Conservation (phyloP, 2,329 filamentous ascomycete genomes). For the Cercospora canescens region DNA sequence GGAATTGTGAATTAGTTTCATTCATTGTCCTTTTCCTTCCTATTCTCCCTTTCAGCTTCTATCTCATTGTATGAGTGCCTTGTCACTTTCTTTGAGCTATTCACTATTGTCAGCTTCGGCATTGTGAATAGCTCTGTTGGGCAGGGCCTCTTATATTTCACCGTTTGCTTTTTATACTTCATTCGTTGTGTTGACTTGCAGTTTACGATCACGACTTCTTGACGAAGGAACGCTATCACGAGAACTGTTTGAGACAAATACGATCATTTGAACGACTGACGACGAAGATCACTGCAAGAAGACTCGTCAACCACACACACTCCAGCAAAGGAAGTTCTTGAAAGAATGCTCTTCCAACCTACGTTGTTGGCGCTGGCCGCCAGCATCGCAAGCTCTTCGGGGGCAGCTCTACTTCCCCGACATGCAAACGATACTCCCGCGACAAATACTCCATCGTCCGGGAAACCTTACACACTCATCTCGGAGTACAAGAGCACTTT, state of each 20-base stretch:
- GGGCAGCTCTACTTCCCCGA: constrained; percentile 12
- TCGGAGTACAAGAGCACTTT: constrained; percentile 34
- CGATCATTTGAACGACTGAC: neutral
- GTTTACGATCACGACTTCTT: neutral
- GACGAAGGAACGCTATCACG: neutral
- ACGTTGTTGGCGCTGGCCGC: constrained; percentile 13
- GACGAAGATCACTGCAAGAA: neutral
- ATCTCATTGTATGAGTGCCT: constrained; percentile 1
- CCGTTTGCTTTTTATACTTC: neutral
- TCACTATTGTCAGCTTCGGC: neutral
- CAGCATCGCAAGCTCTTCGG: constrained; percentile 6
- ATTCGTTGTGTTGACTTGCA: neutral
- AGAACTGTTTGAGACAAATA: neutral
- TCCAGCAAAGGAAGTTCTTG: neutral
- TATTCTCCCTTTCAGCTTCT: neutral
- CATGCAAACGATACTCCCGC: constrained; percentile 2
- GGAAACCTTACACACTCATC: constrained; percentile 30
- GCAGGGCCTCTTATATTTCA: neutral
- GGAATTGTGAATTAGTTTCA: neutral
- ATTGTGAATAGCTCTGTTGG: neutral
- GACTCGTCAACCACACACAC: neutral
- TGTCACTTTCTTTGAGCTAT: neutral
- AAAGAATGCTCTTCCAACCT: neutral
- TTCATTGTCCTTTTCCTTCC: neutral
- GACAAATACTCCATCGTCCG: neutral